Evolutionary conservation across 805 yeast genomes (phyloP).

Genomic region (Candida alai): DNA sequence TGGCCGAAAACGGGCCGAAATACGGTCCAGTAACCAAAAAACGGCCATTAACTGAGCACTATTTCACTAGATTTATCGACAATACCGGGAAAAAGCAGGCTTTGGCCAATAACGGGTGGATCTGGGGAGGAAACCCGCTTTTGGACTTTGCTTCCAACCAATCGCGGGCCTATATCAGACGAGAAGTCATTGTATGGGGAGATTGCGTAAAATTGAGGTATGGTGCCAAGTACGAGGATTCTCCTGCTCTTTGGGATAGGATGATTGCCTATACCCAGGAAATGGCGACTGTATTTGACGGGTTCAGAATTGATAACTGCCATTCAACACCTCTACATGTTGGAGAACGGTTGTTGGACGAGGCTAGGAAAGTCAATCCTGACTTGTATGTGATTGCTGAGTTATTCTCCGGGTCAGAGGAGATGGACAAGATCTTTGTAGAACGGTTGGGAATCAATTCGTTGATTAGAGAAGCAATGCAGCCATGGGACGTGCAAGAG

Average conservation of each 20-base stretch:
- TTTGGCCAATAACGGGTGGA: conserved; percentile 96
- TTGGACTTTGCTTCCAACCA: conserved; percentile 85
- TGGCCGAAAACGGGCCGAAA: conserved; percentile 80
- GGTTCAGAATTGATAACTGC: conserved; percentile 91
- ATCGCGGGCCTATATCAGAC: conserved; percentile 76
- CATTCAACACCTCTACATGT: conserved; percentile 96
- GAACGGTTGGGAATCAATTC: conserved; percentile 88
- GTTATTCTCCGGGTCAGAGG: conserved; percentile 88
- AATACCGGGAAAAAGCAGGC: conserved; percentile 58
- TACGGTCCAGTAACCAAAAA: conserved; percentile 54
- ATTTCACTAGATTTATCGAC: conserved; percentile 70
- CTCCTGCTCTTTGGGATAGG: conserved; percentile 85
- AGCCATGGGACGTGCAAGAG: conserved; percentile 86
- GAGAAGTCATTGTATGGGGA: conserved; percentile 97
- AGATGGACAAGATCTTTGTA: conserved; percentile 83
- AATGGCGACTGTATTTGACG: conserved; percentile 74
- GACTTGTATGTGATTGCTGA: conserved; percentile 92
- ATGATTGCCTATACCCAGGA: conserved; percentile 74
- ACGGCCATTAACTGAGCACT: conserved; percentile 74
- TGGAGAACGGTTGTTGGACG: conserved; percentile 82
- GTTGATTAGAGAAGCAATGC: conserved; percentile 95
- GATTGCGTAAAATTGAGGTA: conserved; percentile 93
- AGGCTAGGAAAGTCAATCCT: conserved; percentile 81
- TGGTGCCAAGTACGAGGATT: conserved; percentile 72
- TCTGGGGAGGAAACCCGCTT: conserved; percentile 94